Evolutionary conservation across 805 yeast species (phyloP).

Genomic region (Vanderwaltozyma verrucispora): DNA sequence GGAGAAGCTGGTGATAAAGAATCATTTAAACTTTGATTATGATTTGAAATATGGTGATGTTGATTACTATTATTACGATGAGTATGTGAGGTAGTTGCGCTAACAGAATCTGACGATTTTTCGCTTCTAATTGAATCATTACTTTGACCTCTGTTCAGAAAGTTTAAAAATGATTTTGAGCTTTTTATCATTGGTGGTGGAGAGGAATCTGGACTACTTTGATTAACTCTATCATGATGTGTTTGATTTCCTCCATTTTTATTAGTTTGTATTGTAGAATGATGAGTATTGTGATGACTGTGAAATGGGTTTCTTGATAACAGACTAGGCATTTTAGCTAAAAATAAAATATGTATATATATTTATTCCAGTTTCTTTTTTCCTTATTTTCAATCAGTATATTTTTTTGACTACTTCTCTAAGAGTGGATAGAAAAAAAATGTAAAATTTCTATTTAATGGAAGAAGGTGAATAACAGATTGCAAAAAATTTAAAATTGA

Average conservation of each 20-base stretch:
- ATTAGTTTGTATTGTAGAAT: not conserved
- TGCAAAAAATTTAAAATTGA: too few relatives aligned
- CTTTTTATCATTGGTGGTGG: slow-evolving; percentile 12
- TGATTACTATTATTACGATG: slow-evolving; percentile 5
- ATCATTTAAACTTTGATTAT: not conserved
- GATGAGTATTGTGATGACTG: slow-evolving; percentile 4
- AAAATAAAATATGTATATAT: too few relatives aligned
- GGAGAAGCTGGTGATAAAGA: slow-evolving; percentile 18
- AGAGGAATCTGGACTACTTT: not conserved
- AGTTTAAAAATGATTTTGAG: slow-evolving; percentile 24
- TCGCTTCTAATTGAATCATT: slow-evolving; percentile 26
- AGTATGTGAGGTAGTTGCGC: slow-evolving; percentile 3
- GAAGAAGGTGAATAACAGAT: too few relatives aligned
- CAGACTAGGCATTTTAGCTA: slow-evolving; percentile 22
- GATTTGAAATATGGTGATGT: slow-evolving; percentile 1
- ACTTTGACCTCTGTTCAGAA: slow-evolving; percentile 24
- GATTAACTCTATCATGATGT: slow-evolving; percentile 6
- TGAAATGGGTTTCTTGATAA: slow-evolving; percentile 24
- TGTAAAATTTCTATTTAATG: too few relatives aligned
- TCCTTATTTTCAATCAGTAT: too few relatives aligned
- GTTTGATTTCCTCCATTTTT: slow-evolving; percentile 10
- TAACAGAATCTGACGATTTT: slow-evolving; percentile 19
- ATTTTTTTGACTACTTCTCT: too few relatives aligned
- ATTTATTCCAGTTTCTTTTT: too few relatives aligned
- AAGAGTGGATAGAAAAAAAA: too few relatives aligned